Evolutionary conservation across 139 green algal genomes (phyloP), one percentile per base, ranked within the genome.

Genomic region (Zygnema circumcarinatum): DNA sequence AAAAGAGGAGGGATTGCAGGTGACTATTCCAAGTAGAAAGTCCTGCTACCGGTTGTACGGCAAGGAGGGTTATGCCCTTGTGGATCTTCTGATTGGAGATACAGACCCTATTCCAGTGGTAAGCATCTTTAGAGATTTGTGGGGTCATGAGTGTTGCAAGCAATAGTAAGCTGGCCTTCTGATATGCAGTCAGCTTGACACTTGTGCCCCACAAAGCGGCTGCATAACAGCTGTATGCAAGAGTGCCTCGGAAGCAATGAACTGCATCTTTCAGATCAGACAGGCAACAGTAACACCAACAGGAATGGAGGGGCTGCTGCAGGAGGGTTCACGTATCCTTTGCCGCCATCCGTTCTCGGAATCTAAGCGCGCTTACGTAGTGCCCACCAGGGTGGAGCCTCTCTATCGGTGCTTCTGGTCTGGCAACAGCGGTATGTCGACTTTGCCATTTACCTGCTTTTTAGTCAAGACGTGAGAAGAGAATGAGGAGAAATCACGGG

Each of bases 1-100:
- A 78, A 11, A 16, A 38, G 69, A 25, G 69, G 35, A 41, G 7
- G 69, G 69, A 3, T 33, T n/a, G 31, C 85, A 90, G 86, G 79
- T 88, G 36, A 93, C 90, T 3, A 93, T 93, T 67, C 90, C 90
- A 0, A 84, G 90, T 21, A 87, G 68, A 35, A 93, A 93, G 78
- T 1, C 38, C 32, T 42, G 31, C 38, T 93, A 88, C 42, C 75
- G 90, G 0, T 36, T 93, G 3, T 93, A 89, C 67, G 74, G 74
- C 11, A 79, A 88, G 36, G 88, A 89, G 56, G 90, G 90, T 31
- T 84, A 85, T 39, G 62, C 90, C 3, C 76, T 91, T 33, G 75
- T 93, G 16, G 90, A 93, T 56, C 73, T 93, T 11, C 76, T 93
- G 38, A 39, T 85, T n/a, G 47, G 36, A 3, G 25, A 56, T 1